phyloP scores from a whole-genome alignment of 1,284 basidiomycete genomes.

The Trichosporon sp. region DNA sequence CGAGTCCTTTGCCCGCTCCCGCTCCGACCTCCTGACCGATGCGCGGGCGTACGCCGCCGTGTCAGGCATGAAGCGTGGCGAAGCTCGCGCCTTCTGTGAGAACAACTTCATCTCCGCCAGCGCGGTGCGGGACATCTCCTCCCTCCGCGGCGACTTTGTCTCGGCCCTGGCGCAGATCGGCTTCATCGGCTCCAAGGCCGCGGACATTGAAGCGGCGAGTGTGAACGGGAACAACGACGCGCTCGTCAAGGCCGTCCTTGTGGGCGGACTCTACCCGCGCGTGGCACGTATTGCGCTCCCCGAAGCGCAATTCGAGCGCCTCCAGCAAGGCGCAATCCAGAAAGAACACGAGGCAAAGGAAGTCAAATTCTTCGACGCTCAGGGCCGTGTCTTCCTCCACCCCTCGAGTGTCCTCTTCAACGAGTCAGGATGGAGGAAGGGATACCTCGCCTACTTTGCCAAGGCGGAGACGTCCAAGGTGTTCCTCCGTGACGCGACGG shows the following conservation, averaged over 20 bases:
- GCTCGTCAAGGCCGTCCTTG: conserved; percentile 76
- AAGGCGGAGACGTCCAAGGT: conserved; percentile 83
- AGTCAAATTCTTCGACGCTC: conserved; percentile 72
- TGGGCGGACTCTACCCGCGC: conserved; percentile 80
- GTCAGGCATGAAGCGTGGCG: conserved; percentile 58
- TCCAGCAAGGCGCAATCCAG: conserved; percentile 76
- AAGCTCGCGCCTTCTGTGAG: conserved; percentile 66
- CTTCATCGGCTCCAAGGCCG: conserved; percentile 61
- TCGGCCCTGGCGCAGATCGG: conserved; percentile 72
- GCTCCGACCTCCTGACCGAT: conserved; percentile 85
- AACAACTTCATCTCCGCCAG: conserved; percentile 81
- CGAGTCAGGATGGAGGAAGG: conserved; percentile 71
- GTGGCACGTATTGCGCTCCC: conserved; percentile 76
- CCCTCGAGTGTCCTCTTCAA: conserved; percentile 81
- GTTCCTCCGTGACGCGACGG: conserved; percentile 83
- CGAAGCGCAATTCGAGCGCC: conserved; percentile 74
- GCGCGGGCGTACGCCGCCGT: conserved; percentile 74
- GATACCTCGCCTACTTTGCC: conserved; percentile 79
- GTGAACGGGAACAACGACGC: conserved; percentile 67
- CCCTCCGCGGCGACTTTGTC: conserved; percentile 76
- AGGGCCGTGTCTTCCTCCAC: conserved; percentile 62
- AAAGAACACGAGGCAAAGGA: conserved; percentile 80
- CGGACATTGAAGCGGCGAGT: conserved; percentile 59
- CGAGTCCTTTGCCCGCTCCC: conserved; percentile 67
- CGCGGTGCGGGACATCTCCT: conserved; percentile 77